phyloP scores from a whole-genome alignment of 805 yeast genomes.

The Kodamaea fukazawae region DNA sequence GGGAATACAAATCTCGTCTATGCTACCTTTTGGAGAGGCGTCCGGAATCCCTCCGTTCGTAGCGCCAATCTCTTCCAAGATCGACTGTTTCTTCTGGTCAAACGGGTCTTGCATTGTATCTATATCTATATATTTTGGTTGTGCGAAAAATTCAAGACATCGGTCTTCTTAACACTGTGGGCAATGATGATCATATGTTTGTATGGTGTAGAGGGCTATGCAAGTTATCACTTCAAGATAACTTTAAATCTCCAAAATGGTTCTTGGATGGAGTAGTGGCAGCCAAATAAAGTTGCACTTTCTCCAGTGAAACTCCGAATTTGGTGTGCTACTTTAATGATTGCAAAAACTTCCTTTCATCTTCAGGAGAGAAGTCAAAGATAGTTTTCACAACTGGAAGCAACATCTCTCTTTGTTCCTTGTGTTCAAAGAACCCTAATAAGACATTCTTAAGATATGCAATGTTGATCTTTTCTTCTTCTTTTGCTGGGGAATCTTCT shows the following conservation, averaged over 20 bases:
- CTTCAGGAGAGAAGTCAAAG: conserved; percentile 64
- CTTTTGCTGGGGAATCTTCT: conserved; percentile 16
- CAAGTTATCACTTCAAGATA: too few relatives aligned
- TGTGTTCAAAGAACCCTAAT: conserved; percentile 88
- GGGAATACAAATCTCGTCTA: conserved; percentile 74
- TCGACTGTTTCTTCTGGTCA: conserved; percentile 60
- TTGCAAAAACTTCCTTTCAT: conserved; percentile 66
- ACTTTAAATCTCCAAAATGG: too few relatives aligned
- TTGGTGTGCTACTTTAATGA: conserved; percentile 51
- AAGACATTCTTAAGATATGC: conserved; percentile 87
- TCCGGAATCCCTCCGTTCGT: conserved; percentile 49
- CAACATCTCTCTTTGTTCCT: conserved; percentile 82
- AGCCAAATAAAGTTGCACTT: too few relatives aligned
- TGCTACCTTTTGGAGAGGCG: conserved; percentile 83
- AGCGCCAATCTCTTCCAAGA: conserved; percentile 50
- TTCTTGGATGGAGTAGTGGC: too few relatives aligned
- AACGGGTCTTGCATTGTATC: conserved; percentile 48
- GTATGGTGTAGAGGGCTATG: too few relatives aligned
- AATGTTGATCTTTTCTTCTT: conserved; percentile 39
- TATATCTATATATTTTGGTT: background rate
- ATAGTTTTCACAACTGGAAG: conserved; percentile 82
- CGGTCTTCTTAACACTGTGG: too few relatives aligned
- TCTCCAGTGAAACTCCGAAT: too few relatives aligned
- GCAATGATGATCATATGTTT: too few relatives aligned
- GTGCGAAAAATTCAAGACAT: background rate